Base-by-base conservation (phyloP, 2,329 filamentous ascomycete genomes). In the Trichoderma sp. region DNA sequence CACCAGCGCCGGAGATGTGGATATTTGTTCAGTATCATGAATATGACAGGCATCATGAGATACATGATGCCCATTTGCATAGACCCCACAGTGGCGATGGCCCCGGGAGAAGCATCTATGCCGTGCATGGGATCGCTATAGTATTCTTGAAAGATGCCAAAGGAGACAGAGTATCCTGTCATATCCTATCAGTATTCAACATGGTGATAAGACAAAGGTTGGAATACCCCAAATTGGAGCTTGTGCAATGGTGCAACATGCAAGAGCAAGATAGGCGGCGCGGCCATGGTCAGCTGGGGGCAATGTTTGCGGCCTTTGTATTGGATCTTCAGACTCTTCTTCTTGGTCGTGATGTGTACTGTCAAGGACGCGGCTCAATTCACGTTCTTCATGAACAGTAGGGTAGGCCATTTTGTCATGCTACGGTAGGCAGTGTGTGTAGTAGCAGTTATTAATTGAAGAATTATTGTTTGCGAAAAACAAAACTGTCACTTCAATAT, bases 111-210 rank as follows among this genome's bases (percentile, higher is more conserved):
- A 0, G 84, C 84, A 3, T 84, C 84, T 5, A 82, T 80, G 69
- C 93, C 93, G 1, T 88, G 86, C 5, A 84, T 84, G 71, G 90
- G 84, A 1, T 83, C 86, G 36, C 84, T 86, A 78, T 93, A 93
- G 79, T 92, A 91, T 65, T 90, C 86, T 75, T 93, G 90, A 76
- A 93, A 93, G 26, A 93, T 85, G 56, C 91, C 91, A 77, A 90
- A 93, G 0, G 89, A 86, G 70, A 90, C 90, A 0, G 90, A 88
- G 71, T 92, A 92, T 2, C 90, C 90, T 92, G 53, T 0, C 12
- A 0, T 3, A 24, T 11, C 1, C 7, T 28, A 36, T 70, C 11
- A 70, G 43, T n/a, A n/a, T n/a, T 36, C 32, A 70, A 34, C 32
- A 36, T 1, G 15, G 14, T 0, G 39, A 12, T 11, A 18, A 30